These are phyloP conservation scores for Calonectria fujianensis DNA, from an alignment of 2,329 filamentous ascomycete species.

Conservation along the genomic window DNA sequence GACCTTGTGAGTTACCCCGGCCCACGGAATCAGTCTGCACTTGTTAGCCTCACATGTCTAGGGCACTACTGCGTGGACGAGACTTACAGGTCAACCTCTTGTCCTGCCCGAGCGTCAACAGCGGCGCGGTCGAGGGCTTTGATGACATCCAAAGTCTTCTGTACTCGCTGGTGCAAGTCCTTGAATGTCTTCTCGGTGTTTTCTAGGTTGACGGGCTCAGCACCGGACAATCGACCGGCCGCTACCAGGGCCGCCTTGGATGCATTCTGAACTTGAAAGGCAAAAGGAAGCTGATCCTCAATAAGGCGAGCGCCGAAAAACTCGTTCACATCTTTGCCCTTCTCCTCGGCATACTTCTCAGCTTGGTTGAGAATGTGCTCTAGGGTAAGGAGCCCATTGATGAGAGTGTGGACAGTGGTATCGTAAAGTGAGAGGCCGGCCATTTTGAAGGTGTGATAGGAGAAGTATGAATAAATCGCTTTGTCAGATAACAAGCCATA, in stretches of 20 bases:
- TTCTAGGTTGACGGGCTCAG: constrained; percentile 35
- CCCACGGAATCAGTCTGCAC: constrained; percentile 26
- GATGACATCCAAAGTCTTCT: constrained; percentile 43
- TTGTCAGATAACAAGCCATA: background rate
- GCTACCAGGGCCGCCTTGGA: constrained; percentile 43
- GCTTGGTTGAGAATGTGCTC: constrained; percentile 47
- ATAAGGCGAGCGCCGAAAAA: constrained; percentile 43
- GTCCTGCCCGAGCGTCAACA: constrained; percentile 43
- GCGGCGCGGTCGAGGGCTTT: constrained; percentile 37
- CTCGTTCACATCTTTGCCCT: constrained; percentile 42
- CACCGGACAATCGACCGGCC: constrained; percentile 44
- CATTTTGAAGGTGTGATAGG: constrained; percentile 35
- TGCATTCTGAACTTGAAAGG: constrained; percentile 49
- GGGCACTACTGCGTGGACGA: background rate
- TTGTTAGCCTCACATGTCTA: background rate
- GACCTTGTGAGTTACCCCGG: constrained; percentile 39
- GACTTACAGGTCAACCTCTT: constrained; percentile 41
- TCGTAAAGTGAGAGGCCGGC: constrained; percentile 44
- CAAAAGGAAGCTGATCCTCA: constrained; percentile 47
- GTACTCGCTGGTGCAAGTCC: constrained; percentile 43
- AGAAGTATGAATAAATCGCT: background rate
- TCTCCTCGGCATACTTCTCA: constrained; percentile 48
- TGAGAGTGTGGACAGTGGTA: constrained; percentile 42
- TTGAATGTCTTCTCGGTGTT: constrained; percentile 42
- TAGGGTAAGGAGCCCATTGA: constrained; percentile 41